Evolutionary conservation across 106 monocot species (phyloP), one percentile per base, ranked within the genome.

Genomic region (Narthecium ossifragum): DNA sequence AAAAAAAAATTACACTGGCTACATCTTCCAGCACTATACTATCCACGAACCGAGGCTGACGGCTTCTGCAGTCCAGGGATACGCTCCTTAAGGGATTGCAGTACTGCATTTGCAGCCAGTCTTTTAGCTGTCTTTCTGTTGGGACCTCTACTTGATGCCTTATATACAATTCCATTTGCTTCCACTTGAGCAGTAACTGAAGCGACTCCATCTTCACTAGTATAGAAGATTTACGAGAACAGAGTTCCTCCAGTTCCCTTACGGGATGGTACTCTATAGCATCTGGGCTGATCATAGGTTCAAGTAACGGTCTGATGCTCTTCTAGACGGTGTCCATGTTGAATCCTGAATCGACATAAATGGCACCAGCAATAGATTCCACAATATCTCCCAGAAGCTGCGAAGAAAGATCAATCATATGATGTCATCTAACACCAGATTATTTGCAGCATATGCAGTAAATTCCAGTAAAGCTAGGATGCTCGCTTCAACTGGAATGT

Each of bases 341-440:
- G 23, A 59, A 77, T 1, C 63, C 53, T 7, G 71, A 73, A 62
- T 88, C 88, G 12, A 83, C 43, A 49, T 80, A 73, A 54, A 88
- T 79, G 0, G 83, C 88, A 0, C 83, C 88, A 26, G 73, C 75
- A 53, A 83, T 54, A 3, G 88, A 88, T 43, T 88, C 88, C 15
- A 83, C 77, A 4, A 83, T 76, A 76, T 83, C 88, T 4, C 72
- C 88, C 3, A 88, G 58, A 15, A 88, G 80, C 88, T 88, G 79
- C 45, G 15, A 39, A 0, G 21, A 13, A 26, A 39, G 6, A 38
- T 21, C 5, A 52, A 52, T 26, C 25, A 28, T 24, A n/a, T n/a
- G n/a, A n/a, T n/a, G n/a, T n/a, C n/a, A n/a, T n/a, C n/a, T n/a
- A n/a, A n/a, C n/a, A n/a, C n/a, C n/a, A n/a, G n/a, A n/a, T n/a